Base-by-base conservation (phyloP, 495 filamentous ascomycete genomes). In the Hamigera avellanea region DNA sequence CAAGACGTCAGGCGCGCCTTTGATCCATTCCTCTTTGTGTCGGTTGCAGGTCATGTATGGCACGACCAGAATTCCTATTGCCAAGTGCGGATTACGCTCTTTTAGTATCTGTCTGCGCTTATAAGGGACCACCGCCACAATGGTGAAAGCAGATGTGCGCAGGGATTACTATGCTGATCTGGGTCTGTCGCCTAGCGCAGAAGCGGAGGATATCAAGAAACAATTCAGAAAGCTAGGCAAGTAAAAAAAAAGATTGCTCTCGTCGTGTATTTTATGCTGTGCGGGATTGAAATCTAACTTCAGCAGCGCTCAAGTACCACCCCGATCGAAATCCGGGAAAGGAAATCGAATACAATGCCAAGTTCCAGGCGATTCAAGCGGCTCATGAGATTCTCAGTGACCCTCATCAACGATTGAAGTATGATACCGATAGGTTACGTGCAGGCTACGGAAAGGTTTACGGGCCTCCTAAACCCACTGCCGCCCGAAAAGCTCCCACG, bases 141-240 rank as follows among this genome's bases (percentile, higher is more conserved):
- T 89, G 83, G 80, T 78, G 40, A 86, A 83, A 59, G 59, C 72
- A 37, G 83, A 89, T 44, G 64, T 75, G 42, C 70, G 69, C 41
- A 71, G 73, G 49, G 78, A 95, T 59, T 95, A 93, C 65, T 95
- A 95, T 58, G 75, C 75, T 28, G 87, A 93, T 60, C 69, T 95
- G 19, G 83, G 81, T 34, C 53, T 93, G 8, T 47, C 66, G 0
- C 54, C 73, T 6, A 66, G 61, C 39, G 83, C 81, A 25, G 74
- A 80, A 41, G 46, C 67, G 3, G 70, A 73, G 3, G 84, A 91
- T 26, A 75, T 94, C 47, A 91, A 85, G 57, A 87, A 77, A 61
- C 81, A 86, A 46, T 95, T 86, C 62, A 73, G 76, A 46, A 87
- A 85, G 57, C 69, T 93, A 46, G 83, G 83, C 86, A 62, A 37